Evolutionary conservation across 2,329 filamentous ascomycete species (phyloP).

Genomic region (Ophiostoma triangulosporum): DNA sequence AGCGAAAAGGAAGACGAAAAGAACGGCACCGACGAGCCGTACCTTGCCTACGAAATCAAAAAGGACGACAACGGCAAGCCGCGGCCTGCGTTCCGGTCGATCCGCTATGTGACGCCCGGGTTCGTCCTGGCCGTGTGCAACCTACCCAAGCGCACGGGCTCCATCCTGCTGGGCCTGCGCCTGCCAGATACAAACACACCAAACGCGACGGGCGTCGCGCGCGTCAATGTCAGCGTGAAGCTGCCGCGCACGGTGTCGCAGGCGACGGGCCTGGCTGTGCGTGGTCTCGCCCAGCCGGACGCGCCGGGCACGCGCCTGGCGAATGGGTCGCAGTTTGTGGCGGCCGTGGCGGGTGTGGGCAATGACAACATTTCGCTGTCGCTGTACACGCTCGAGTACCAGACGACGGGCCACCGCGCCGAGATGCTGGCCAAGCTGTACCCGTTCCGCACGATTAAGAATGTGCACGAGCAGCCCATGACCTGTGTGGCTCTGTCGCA

Average conservation of each 20-base stretch:
- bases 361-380: conserved; percentile 69
- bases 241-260: conserved; percentile 55
- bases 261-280: conserved; percentile 65
- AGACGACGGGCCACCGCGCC: conserved; percentile 31
- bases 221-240: conserved; percentile 37
- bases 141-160: conserved; percentile 43
- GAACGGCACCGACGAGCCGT: conserved; percentile 27
- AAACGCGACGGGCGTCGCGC: conserved; percentile 24
- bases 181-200: conserved; percentile 21
- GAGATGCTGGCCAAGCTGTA: conserved; percentile 39
- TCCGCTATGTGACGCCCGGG: conserved; percentile 44
- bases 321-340: conserved; percentile 61
- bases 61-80: conserved; percentile 27
- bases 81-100: conserved; percentile 40
- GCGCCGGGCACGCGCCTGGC: conserved; percentile 27
- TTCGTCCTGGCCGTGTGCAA: conserved; percentile 47
- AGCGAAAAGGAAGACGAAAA: no score
- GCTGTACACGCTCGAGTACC: conserved; percentile 65
- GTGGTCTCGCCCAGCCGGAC: conserved; percentile 46
- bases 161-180: conserved; percentile 42
- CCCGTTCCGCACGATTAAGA: conserved; percentile 36
- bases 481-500: conserved; percentile 45
- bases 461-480: conserved; percentile 43
- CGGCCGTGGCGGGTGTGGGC: conserved; percentile 61
- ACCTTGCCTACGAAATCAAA: conserved; percentile 42